phyloP scores from a whole-genome alignment of 768 basidiomycete genomes.

The Kwoniella bestiolae region DNA sequence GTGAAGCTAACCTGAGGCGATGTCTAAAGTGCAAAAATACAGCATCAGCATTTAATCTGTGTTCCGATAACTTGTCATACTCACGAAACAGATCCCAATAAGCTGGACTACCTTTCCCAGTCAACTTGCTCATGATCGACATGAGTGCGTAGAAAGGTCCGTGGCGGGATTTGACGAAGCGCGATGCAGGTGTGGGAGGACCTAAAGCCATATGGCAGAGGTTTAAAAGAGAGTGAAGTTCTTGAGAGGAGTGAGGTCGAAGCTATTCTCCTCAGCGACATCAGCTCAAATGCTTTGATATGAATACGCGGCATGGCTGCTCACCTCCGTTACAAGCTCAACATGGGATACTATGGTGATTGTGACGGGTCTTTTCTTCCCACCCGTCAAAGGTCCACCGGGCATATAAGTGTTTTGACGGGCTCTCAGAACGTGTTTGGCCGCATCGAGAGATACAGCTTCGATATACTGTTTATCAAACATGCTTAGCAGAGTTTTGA shows the following conservation, averaged over 20 bases:
- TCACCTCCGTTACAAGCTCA: slow-evolving; percentile 43
- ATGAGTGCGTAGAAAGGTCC: slow-evolving; percentile 47
- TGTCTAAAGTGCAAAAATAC: slow-evolving; percentile 16
- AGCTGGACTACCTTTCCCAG: slow-evolving; percentile 35
- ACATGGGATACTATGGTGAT: slow-evolving; percentile 39
- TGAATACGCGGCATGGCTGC: neutral
- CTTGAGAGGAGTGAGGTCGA: slow-evolving; percentile 40
- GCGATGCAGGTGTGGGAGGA: slow-evolving; percentile 26
- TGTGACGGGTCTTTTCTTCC: slow-evolving; percentile 42
- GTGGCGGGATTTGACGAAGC: slow-evolving; percentile 51
- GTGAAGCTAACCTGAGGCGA: slow-evolving; percentile 23
- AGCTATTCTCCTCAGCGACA: slow-evolving; percentile 26
- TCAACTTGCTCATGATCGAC: slow-evolving; percentile 47
- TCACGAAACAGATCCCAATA: slow-evolving; percentile 53
- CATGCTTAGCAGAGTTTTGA: neutral
- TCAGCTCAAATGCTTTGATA: neutral
- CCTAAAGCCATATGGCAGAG: slow-evolving; percentile 45
- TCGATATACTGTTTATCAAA: slow-evolving; percentile 43
- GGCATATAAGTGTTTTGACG: slow-evolving; percentile 47
- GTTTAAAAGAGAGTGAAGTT: slow-evolving; percentile 35
- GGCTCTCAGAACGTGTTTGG: slow-evolving; percentile 37
- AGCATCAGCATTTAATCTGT: neutral
- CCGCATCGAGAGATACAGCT: slow-evolving; percentile 34
- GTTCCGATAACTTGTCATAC: neutral
- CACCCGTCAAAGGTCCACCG: slow-evolving; percentile 28